Evolutionary conservation across 768 basidiomycete species (phyloP).

Genomic region (Multifurca ochricompacta): DNA sequence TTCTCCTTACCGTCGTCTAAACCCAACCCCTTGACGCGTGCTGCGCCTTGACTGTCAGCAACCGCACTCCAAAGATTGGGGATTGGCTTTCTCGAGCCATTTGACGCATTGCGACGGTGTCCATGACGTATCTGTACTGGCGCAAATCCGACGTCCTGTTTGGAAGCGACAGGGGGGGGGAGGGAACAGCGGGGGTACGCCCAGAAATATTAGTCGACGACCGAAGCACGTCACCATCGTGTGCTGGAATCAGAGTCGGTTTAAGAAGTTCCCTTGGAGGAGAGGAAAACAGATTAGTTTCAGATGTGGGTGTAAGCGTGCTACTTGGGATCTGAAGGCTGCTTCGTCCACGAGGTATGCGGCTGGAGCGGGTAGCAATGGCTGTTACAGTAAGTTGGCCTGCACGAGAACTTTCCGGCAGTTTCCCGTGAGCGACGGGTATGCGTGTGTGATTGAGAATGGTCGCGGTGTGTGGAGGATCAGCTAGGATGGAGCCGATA

Average conservation of each 20-base stretch:
- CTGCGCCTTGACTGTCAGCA: not conserved
- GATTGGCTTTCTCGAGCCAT: not conserved
- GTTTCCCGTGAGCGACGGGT: not conserved
- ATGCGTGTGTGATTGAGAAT: conserved; percentile 20
- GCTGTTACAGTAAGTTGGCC: not conserved
- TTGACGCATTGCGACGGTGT: conserved; percentile 13
- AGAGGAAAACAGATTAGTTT: not conserved
- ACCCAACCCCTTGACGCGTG: not conserved
- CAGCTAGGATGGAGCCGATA: conserved; percentile 13
- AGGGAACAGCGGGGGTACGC: not conserved
- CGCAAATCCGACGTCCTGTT: not conserved
- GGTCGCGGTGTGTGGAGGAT: conserved; percentile 16
- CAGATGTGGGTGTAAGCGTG: not conserved
- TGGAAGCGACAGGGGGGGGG: not conserved
- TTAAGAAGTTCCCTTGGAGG: not conserved
- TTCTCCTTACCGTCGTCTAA: conserved; percentile 15
- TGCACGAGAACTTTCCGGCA: not conserved
- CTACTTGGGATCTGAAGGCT: conserved; percentile 5
- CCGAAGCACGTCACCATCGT: not conserved
- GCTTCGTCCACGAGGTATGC: conserved; percentile 17
- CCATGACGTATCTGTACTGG: not conserved
- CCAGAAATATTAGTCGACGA: not conserved
- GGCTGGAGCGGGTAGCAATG: conserved; percentile 3
- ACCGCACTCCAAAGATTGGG: not conserved
- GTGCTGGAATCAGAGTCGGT: not conserved